Evolutionary conservation across 169 alveolate genomes (phyloP), one percentile per base, ranked within the genome.

Genomic region (Babesia bigemina): DNA sequence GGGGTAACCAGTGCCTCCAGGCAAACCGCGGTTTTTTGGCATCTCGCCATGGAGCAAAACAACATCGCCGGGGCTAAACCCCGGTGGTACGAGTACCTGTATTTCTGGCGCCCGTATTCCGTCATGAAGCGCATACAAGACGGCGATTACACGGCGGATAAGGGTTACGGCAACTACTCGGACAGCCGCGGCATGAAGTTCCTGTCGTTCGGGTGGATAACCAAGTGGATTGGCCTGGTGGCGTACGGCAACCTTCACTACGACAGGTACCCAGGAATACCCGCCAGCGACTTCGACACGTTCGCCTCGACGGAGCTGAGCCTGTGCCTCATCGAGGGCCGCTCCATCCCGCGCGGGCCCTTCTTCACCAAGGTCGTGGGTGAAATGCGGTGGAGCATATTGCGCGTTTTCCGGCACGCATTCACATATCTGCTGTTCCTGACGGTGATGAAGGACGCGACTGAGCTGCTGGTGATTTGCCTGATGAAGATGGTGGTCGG

Each of bases 251-350:
- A 69, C 24, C 72, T 75, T 7, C 67, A 70, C 24, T 50, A 59
- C 48, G 84, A 83, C 22, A 63, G 66, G 9, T 75, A 63, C 29
- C 90, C 90, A 19, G 63, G 53, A 21, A n/a, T 83, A 28, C 86
- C 85, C 19, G 66, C 42, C 36, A 48, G 71, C 26, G 90, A 83
- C 58, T 74, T 74, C 49, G 86, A 83, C 49, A 76, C 75, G 36
- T 71, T 69, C 47, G 79, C 76, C 2, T 52, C 85, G n/a, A 59
- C 79, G 12, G 88, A 81, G 59, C 49, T 81, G 50, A 62, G 88
- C 33, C 21, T 57, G 24, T 49, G 49, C 33, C 36, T 81, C 3
- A 69, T 58, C 48, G 45, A 74, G 63, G 39, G 55, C 42, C 56
- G 82, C 22, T 52, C 22, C 44, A 29, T 28, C 24, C 33, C 28